Percentiles rank a stretch among this genome's conserved stretches.
Evolutionary conservation across 192 early-diverging fungal genomes (phyloP).

Genomic region (Lobosporangium transversale): DNA sequence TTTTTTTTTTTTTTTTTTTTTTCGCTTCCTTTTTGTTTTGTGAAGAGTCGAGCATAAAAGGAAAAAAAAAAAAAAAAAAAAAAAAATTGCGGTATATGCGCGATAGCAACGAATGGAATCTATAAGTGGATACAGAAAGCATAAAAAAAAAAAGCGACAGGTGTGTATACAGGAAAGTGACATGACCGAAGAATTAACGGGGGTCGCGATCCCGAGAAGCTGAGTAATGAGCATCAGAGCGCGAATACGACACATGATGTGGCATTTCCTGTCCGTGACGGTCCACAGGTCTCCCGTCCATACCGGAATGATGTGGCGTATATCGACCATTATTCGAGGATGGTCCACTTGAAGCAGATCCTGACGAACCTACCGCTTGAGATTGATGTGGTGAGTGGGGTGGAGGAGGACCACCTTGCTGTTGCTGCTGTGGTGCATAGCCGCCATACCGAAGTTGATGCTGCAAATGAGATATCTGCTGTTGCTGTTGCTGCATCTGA

Average conservation of each 20-base stretch:
- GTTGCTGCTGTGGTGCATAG: conserved; percentile 4
- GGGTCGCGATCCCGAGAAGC: conserved; percentile 25
- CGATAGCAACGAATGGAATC: no score
- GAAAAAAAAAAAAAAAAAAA: no score
- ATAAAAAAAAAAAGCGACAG: no score
- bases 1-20: no score
- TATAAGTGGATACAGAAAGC: no score
- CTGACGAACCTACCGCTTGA: conserved; percentile 4
- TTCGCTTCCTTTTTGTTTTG: no score
- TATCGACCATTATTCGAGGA: conserved; percentile 20
- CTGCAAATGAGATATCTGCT: conserved; percentile 36
- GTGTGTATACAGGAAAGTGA: no score
- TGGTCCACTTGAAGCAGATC: not conserved
- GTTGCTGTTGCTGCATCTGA: conserved; percentile 38
- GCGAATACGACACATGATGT: conserved; percentile 16
- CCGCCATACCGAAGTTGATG: conserved; percentile 35
- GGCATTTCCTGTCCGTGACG: conserved; percentile 8
- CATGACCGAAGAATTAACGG: no score
- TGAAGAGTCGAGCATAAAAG: no score
- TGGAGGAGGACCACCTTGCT: conserved; percentile 6
- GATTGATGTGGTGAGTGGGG: conserved; percentile 2
- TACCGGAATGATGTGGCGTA: not conserved
- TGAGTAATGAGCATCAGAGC: conserved; percentile 8
- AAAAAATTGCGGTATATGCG: no score
- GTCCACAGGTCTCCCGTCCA: not conserved